Evolutionary conservation across 306 rosid species (phyloP), one percentile per base, ranked within the genome.

Genomic region (Calophaca sinica): DNA sequence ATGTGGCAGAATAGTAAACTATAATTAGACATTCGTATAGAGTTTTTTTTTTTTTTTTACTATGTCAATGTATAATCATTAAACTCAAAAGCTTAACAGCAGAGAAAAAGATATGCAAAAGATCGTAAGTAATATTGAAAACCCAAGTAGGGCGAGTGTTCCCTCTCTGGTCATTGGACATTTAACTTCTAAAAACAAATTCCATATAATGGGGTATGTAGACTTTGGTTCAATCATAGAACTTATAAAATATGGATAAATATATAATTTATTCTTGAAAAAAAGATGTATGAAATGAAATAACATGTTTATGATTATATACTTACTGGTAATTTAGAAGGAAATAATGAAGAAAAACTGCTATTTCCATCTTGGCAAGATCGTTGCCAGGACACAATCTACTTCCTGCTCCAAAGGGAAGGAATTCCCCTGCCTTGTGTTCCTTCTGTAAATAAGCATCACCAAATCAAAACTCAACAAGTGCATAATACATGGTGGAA

Each of bases 371-470:
- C 86, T 91, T 84, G 59, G 87, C 87, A 14, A 84, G 82, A 72
- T 84, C 87, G 31, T 84, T 84, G 44, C 87, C 87, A 0, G 98
- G 98, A 80, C 98, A 93, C 72, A 89, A 45, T 61, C 96, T 88
- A 60, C 68, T 82, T 83, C 98, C 98, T 55, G 78, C 88, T 80
- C 97, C 98, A 70, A 93, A 93, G 70, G 98, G 98, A 58, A 93
- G 86, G 87, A 93, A 93, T 50, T 87, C 86, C 45, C 90, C 97
- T 0, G 94, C 94, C 77, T 84, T 91, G 45, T 87, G 91, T 57
- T 82, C 84, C 15, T 74, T 49, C 87, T 93, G 49, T 9, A 39
- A 33, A 52, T n/a, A 33, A 39, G 4, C 33, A 72, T 14, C 48
- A 58, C 33, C 61, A 70, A 64, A 70, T 55, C 57, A 5, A 26